A percentile compares a stretch with the other conserved stretches of the same genome.
phyloP scores from a whole-genome alignment of 306 rosid genomes.

The Fragaria iinumae region DNA sequence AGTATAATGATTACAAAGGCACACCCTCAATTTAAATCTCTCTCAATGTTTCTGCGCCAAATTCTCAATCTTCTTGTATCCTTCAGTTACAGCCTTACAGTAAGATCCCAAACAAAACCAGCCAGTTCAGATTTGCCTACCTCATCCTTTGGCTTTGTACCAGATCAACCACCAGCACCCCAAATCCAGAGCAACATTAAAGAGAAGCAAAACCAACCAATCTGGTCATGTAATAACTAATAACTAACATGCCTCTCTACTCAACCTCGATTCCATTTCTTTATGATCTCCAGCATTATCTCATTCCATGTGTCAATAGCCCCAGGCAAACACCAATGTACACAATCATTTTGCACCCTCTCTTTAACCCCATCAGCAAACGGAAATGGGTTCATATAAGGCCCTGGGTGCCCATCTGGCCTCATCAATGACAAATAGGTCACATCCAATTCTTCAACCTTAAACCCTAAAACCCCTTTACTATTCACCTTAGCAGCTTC shows the following conservation, averaged over 20 bases:
- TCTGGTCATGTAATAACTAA: constrained; percentile 10
- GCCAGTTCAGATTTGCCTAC: constrained; percentile 4
- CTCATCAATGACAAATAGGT: constrained; percentile 65
- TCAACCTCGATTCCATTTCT: constrained; percentile 43
- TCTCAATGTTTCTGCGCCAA: constrained; percentile 18
- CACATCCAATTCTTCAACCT: constrained; percentile 70
- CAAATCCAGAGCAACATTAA: background rate
- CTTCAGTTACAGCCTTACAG: constrained; percentile 4
- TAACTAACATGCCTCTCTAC: constrained; percentile 29
- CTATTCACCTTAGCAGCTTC: constrained; percentile 51
- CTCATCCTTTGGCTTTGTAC: background rate
- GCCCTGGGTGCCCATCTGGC: constrained; percentile 93
- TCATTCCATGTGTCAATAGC: constrained; percentile 94
- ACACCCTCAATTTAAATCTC: constrained; percentile 14
- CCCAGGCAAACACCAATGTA: constrained; percentile 97
- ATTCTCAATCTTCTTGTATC: background rate
- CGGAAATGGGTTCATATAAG: constrained; percentile 83
- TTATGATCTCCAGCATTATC: constrained; percentile 53
- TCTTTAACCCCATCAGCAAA: constrained; percentile 59
- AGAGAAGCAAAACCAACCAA: constrained; percentile 19
- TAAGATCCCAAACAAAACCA: constrained; percentile 14
- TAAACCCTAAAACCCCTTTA: constrained; percentile 27
- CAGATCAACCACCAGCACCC: background rate
- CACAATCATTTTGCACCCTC: constrained; percentile 81
- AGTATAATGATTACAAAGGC: constrained; percentile 7